These are phyloP conservation scores for Gelatoporia subvermispora DNA, from an alignment of 768 basidiomycete genomes.

Conservation along the genomic window DNA sequence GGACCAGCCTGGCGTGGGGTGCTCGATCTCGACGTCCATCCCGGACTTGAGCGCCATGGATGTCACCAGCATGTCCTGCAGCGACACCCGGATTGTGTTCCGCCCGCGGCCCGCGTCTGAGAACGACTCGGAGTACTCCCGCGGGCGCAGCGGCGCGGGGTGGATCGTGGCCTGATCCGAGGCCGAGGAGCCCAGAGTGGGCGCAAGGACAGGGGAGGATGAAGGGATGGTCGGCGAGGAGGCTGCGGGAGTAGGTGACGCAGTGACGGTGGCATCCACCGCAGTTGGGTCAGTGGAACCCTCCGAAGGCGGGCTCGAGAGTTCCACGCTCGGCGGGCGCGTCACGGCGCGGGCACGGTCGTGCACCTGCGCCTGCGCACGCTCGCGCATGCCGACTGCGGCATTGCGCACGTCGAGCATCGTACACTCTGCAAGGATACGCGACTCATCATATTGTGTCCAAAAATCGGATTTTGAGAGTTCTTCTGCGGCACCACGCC, in stretches of 20 bases:
- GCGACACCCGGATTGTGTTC: constrained; percentile 38
- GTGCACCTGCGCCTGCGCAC: constrained; percentile 9
- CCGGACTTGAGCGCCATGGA: constrained; percentile 73
- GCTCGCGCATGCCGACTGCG: constrained; percentile 41
- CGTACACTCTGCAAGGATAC: constrained; percentile 61
- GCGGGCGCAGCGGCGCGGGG: constrained; percentile 2
- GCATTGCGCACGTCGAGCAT: constrained; percentile 63
- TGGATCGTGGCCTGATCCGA: background rate
- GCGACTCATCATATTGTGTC: constrained; percentile 55
- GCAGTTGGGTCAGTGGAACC: background rate
- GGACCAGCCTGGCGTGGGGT: constrained; percentile 51
- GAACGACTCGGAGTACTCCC: background rate
- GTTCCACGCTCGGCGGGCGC: background rate
- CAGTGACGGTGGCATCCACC: background rate
- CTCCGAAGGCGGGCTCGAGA: background rate
- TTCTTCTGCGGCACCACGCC: constrained; percentile 60
- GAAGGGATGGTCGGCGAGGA: background rate
- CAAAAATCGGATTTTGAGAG: constrained; percentile 62
- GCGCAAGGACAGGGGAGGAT: background rate
- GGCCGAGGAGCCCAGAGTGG: background rate
- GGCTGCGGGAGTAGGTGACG: background rate
- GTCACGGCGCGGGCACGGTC: background rate
- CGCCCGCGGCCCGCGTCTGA: background rate
- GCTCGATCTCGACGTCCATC: constrained; percentile 53
- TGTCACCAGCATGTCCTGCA: constrained; percentile 72